Conservation (phyloP, 768 basidiomycete genomes). For the Termitomyces sp. region DNA sequence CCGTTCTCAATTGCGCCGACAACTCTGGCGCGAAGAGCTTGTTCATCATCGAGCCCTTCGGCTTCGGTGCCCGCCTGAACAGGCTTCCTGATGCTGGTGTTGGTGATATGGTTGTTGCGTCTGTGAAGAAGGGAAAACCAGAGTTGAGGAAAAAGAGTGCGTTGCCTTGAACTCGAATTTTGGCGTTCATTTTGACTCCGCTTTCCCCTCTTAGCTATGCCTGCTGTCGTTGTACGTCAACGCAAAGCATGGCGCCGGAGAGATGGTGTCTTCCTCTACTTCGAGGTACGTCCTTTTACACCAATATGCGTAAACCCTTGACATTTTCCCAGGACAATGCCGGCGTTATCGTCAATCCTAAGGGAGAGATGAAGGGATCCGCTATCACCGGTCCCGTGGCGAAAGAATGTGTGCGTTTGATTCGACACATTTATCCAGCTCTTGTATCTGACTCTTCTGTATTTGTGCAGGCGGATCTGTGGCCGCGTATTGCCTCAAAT, state of each 20-base stretch:
- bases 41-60: conserved; percentile 91
- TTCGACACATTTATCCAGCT: background rate
- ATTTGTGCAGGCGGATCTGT: conserved; percentile 76
- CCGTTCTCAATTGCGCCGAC: conserved; percentile 96
- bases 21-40: conserved; percentile 98
- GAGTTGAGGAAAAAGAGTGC: conserved; percentile 99
- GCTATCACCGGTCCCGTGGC: conserved; percentile 96
- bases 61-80: conserved; percentile 95
- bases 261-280: conserved; percentile 99
- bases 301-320: background rate
- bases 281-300: conserved; percentile 53
- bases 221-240: conserved; percentile 93
- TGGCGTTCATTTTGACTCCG: conserved; percentile 9
- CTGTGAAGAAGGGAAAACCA: conserved; percentile 99
- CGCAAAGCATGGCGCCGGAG: conserved; percentile 97
- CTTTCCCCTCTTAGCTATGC: conserved; percentile 65
- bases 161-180: conserved; percentile 23
- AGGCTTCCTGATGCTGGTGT: conserved; percentile 94
- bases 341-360: conserved; percentile 96
- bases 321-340: conserved; percentile 68
- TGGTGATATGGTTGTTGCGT: conserved; percentile 93
- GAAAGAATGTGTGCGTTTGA: conserved; percentile 90
- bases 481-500: conserved; percentile 99
- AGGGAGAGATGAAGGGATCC: conserved; percentile 99
- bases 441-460: background rate